Base-by-base conservation (phyloP, 257 asterid species). In the Nicotiana otophora region DNA sequence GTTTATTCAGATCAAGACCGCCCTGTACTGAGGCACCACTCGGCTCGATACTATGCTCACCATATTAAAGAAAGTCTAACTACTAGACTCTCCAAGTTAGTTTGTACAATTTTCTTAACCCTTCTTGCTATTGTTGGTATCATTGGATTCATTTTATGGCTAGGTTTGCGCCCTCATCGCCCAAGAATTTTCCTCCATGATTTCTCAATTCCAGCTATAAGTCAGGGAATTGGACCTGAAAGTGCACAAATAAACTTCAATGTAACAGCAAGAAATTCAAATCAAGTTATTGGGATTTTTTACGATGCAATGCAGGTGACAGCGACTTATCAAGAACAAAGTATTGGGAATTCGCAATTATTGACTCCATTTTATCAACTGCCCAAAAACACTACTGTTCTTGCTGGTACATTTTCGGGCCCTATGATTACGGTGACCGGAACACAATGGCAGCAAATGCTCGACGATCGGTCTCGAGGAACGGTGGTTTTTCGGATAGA, bases 81-180 rank as follows among this genome's bases (percentile, higher is more conserved):
- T 77, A 90, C 97, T 16, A 57, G 93, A 80, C 83, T 96, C 68
- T 94, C 97, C 0, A 96, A 96, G 80, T 89, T 96, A 5, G 77
- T 94, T 0, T 96, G 99, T 74, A 68, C 98, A 77, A 72, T 94
- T 19, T 85, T 94, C 34, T 54, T 96, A 48, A 81, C 86, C 70
- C 87, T 93, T 17, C 94, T 96, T 30, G 89, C 91, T 63, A 78
- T 94, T 1, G 66, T 90, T 0, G 98, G 98, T 64, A 81, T 93
- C 72, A 90, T 94, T 77, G 23, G 90, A 0, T 96, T 96, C 93
- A 96, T 96, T 48, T 83, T 96, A 28, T 96, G 98, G 97, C 92
- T 94, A 54, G 92, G 97, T 77, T 81, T 96, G 26, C 94, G 98
- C 19, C 99, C 99, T 42, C 99, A 96, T 85, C 84, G 98, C 36